Evolutionary conservation across 495 filamentous ascomycete genomes (phyloP).

Genomic region (Hyaloscypha bicolor): DNA sequence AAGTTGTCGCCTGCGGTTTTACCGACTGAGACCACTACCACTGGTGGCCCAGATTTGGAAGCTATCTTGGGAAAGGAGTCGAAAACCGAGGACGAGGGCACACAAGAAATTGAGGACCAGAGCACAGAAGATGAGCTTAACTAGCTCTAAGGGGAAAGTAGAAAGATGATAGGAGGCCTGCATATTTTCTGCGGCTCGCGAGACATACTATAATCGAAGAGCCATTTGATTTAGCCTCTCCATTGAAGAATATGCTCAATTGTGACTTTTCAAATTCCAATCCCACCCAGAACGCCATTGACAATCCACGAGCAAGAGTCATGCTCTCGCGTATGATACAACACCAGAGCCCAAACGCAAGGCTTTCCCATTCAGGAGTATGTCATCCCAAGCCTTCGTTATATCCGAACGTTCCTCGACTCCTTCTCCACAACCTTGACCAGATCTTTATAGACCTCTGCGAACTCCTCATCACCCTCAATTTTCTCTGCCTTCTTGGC

Average conservation of each 20-base stretch:
- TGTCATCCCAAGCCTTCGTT: not conserved
- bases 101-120: too few relatives aligned
- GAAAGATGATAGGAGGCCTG: not conserved
- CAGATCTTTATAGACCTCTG: conserved; percentile 70
- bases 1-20: too few relatives aligned
- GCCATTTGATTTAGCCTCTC: not conserved
- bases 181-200: not conserved
- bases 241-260: not conserved
- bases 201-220: not conserved
- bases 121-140: not conserved
- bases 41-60: too few relatives aligned
- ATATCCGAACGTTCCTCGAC: conserved; percentile 41
- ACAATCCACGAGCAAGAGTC: not conserved
- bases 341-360: not conserved
- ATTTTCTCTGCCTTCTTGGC: conserved; percentile 60
- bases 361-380: not conserved
- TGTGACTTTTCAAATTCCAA: not conserved
- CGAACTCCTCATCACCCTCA: conserved; percentile 65
- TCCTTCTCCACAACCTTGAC: conserved; percentile 76
- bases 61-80: too few relatives aligned
- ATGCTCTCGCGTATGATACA: not conserved
- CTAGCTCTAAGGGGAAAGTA: not conserved
- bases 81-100: too few relatives aligned
- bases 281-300: not conserved
- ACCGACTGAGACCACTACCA: too few relatives aligned